Evolutionary conservation across 2,329 filamentous ascomycete genomes (phyloP).

Genomic region (Ophiostoma sp.): DNA sequence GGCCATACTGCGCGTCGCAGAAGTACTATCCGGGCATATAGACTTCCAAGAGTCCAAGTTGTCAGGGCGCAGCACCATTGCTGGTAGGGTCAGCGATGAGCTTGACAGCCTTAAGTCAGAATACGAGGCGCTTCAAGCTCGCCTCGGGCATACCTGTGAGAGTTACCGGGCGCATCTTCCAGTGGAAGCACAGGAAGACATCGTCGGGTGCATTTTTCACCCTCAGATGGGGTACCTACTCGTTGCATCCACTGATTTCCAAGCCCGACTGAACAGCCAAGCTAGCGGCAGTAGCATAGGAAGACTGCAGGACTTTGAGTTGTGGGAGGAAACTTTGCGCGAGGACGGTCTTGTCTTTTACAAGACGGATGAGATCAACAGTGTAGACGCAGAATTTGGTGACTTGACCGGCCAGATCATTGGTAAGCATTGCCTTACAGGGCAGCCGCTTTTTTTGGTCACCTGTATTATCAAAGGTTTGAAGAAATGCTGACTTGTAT

Average conservation of each 20-base stretch:
- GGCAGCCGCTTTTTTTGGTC: neutral
- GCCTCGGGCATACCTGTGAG: slow-evolving; percentile 63
- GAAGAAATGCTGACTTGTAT: slow-evolving; percentile 48
- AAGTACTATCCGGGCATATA: slow-evolving; percentile 50
- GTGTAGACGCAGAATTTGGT: slow-evolving; percentile 75
- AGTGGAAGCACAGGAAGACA: slow-evolving; percentile 47
- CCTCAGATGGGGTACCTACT: slow-evolving; percentile 89
- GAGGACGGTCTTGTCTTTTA: slow-evolving; percentile 71
- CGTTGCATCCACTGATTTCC: slow-evolving; percentile 58
- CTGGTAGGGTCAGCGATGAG: slow-evolving; percentile 62
- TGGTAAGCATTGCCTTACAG: slow-evolving; percentile 45
- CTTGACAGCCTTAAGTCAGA: slow-evolving; percentile 73
- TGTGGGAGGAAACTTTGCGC: slow-evolving; percentile 73
- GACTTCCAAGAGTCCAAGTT: slow-evolving; percentile 74
- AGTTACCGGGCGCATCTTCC: slow-evolving; percentile 61
- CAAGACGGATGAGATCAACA: slow-evolving; percentile 75
- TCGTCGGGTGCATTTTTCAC: slow-evolving; percentile 78
- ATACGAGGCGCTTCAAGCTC: slow-evolving; percentile 70
- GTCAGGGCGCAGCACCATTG: slow-evolving; percentile 67
- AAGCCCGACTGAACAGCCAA: slow-evolving; percentile 32
- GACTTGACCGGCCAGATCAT: slow-evolving; percentile 82
- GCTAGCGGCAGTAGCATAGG: slow-evolving; percentile 53
- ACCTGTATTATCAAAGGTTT: neutral
- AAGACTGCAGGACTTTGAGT: slow-evolving; percentile 48
- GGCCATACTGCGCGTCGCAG: neutral